Evolutionary conservation across 116 monocot species (phyloP).

Genomic region (Cymodocea nodosa): DNA sequence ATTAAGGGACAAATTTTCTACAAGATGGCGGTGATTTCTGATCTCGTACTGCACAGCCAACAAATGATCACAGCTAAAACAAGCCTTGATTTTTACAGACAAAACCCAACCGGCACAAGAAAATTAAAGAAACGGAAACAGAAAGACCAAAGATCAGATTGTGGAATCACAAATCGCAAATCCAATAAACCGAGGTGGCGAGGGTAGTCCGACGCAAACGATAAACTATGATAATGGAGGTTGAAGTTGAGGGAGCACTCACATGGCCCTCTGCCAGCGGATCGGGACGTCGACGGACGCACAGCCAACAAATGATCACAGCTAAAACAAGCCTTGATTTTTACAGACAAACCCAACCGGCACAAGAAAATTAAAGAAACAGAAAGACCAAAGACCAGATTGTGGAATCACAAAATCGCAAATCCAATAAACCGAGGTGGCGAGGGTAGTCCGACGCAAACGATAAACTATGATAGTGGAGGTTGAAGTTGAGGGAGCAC

Average conservation of each 20-base stretch:
- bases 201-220: not conserved
- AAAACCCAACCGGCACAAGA: not conserved
- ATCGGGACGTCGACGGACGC: conserved; percentile 62
- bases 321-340: not conserved
- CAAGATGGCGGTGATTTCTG: not conserved
- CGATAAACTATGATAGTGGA: too few species aligned
- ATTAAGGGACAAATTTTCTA: too few species aligned
- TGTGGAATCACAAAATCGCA: not conserved
- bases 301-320: not conserved
- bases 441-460: not conserved
- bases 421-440: not conserved
- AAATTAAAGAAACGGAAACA: not conserved
- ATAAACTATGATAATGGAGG: too few species aligned
- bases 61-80: too few species aligned
- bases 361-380: too few species aligned
- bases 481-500: conserved; percentile 4
- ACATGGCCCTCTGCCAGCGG: conserved; percentile 44
- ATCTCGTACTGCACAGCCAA: not conserved
- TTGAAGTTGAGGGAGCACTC: conserved; percentile 6
- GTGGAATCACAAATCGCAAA: not conserved
- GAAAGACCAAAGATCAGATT: not conserved
- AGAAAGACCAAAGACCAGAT: not conserved
- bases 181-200: not conserved
- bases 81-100: not conserved
- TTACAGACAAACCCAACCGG: not conserved